Base-by-base conservation (phyloP, 306 rosid genomes). In the Notholithocarpus densiflorus region DNA sequence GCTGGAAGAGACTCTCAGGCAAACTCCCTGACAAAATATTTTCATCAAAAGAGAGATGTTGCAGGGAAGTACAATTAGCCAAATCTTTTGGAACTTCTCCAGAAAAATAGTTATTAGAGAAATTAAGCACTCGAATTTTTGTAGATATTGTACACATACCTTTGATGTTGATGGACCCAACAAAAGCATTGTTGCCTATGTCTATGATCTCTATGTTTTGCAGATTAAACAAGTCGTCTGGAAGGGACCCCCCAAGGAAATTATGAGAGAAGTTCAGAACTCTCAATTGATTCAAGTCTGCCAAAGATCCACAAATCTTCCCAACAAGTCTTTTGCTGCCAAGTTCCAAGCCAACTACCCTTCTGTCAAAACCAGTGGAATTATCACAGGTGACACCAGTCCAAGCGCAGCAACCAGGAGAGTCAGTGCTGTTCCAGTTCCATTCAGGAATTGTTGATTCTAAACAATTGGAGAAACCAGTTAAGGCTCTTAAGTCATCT, bases 381-480 rank as follows among this genome's bases (percentile, higher is more conserved):
- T 37, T 37, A 37, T 37, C 45, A 37, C 45, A 37, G 45, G 45
- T 66, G 52, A 84, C 53, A 55, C 88, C 85, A 23, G 26, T 10
- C 77, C 85, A 84, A 10, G 12, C 69, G 61, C 85, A 84, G 80
- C 88, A 84, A 73, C 68, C 51, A 14, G 77, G 71, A 34, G 68
- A 74, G 51, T 24, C 34, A 2, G 57, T 73, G 19, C 23, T 24
- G 24, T 79, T 77, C 90, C 87, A 84, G 45, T 8, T 37, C 45
- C 45, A 37, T 9, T 34, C 23, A 4, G 71, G 69, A 80, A 76
- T 48, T 32, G 4, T 6, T 2, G 71, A 52, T 10, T 70, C 52
- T 26, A 87, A n/a, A 32, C 27, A 79, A 2, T 40, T 60, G 79
- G 45, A 37, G 45, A 37, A 37, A 7, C 45, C 45, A 37, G 11